A percentile compares a stretch with the other conserved stretches of the same genome.
Evolutionary conservation across 306 rosid species (phyloP).

Genomic region (Inga laurina): DNA sequence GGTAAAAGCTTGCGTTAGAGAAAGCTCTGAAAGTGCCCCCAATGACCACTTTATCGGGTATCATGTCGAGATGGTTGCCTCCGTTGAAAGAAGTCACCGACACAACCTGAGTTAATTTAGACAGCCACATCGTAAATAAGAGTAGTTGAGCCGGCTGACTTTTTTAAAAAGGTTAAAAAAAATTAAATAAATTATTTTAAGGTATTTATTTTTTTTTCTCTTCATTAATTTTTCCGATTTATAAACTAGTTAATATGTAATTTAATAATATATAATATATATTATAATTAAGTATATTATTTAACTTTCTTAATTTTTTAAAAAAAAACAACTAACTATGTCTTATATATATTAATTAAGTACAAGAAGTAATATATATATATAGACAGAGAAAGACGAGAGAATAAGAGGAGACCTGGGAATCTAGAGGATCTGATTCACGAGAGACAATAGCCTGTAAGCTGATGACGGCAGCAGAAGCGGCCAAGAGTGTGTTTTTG

Average conservation of each 20-base stretch:
- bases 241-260: no score
- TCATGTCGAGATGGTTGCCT: slow-evolving; percentile 69
- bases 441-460: slow-evolving; percentile 95
- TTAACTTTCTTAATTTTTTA: no score
- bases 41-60: slow-evolving; percentile 63
- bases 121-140: not conserved
- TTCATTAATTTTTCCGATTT: no score
- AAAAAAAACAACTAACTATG: no score
- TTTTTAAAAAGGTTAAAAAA: no score
- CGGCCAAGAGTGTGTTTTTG: slow-evolving; percentile 48
- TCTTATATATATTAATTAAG: no score
- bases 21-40: slow-evolving; percentile 95
- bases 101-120: slow-evolving; percentile 57
- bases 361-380: no score
- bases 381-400: not conserved
- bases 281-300: no score
- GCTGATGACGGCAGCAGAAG: slow-evolving; percentile 88
- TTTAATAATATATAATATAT: no score
- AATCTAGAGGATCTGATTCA: slow-evolving; percentile 93
- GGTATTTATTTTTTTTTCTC: no score
- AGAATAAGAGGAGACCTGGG: slow-evolving; percentile 51
- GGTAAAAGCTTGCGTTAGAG: slow-evolving; percentile 85
- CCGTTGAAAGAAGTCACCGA: slow-evolving; percentile 85
- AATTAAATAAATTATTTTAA: no score
- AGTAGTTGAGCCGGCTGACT: not conserved